Evolutionary conservation across 306 rosid genomes (phyloP).

Genomic region (Trichosanthes cucumerina): DNA sequence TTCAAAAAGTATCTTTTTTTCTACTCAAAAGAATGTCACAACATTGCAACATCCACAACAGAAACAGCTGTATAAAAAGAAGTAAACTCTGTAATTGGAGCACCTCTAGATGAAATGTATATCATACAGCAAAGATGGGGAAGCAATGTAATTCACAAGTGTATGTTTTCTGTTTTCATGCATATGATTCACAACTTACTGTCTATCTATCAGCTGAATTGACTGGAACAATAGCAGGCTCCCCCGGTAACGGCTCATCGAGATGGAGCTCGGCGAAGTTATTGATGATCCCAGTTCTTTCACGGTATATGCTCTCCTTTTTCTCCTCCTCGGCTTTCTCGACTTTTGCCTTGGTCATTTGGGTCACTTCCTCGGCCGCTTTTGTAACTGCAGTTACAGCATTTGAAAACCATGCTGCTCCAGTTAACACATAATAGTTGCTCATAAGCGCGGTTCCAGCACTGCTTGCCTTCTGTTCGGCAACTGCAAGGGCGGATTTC

Average conservation of each 20-base stretch:
- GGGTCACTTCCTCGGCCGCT: constrained; percentile 53
- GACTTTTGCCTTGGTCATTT: constrained; percentile 55
- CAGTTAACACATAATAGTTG: constrained; percentile 40
- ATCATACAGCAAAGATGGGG: constrained; percentile 10
- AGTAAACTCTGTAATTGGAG: constrained; percentile 12
- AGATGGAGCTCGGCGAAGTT: constrained; percentile 35
- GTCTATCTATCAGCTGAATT: constrained; percentile 30
- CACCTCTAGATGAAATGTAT: constrained; percentile 4
- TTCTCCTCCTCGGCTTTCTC: constrained; percentile 51
- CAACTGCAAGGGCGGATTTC: constrained; percentile 43
- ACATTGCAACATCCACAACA: constrained; percentile 5
- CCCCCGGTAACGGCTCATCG: constrained; percentile 29
- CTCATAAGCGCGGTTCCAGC: constrained; percentile 65
- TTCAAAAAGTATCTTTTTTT: background rate
- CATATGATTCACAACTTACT: constrained; percentile 16
- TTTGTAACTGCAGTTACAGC: constrained; percentile 46
- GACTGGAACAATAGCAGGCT: constrained; percentile 46
- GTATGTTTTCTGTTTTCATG: constrained; percentile 4
- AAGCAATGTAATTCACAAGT: constrained; percentile 10
- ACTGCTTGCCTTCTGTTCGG: constrained; percentile 66
- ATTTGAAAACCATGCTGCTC: constrained; percentile 55
- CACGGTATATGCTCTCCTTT: constrained; percentile 24
- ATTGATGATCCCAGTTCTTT: constrained; percentile 27
- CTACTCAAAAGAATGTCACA: background rate
- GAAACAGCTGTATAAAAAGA: background rate